Percentiles rank a stretch among this genome's conserved stretches.
These are phyloP conservation scores for Tympanopsis confertula DNA, from an alignment of 2,329 filamentous ascomycete genomes.

Conservation along the genomic window DNA sequence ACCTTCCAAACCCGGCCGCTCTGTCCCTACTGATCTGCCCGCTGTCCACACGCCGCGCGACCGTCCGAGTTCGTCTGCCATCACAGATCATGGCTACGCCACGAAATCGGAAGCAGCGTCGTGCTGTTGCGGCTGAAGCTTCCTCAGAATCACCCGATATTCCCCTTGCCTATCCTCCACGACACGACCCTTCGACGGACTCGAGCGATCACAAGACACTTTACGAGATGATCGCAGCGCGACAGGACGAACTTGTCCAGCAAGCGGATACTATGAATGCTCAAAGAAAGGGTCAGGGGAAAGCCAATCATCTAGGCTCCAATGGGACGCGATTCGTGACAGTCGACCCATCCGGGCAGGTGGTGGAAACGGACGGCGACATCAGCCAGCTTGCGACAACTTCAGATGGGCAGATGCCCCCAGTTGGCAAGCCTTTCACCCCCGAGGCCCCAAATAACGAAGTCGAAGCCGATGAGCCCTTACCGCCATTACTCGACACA, in stretches of 20 bases:
- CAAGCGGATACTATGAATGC: slow-evolving; percentile 3
- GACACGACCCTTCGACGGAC: slow-evolving; percentile 5
- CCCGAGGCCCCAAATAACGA: no score
- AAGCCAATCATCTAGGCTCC: no score
- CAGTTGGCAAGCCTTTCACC: no score
- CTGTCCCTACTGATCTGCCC: no score
- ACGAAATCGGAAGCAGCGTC: slow-evolving; percentile 24
- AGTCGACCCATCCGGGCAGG: background rate
- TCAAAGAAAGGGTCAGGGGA: slow-evolving; percentile 1
- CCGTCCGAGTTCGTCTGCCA: no score
- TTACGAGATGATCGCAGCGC: slow-evolving; percentile 28
- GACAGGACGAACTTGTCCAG: slow-evolving; percentile 18
- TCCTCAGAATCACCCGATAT: slow-evolving; percentile 17
- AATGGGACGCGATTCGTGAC: slow-evolving; percentile 1
- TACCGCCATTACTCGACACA: slow-evolving; percentile 25
- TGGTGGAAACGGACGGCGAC: no score
- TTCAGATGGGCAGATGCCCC: no score
- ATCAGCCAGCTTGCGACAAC: background rate
- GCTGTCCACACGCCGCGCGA: no score
- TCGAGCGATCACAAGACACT: slow-evolving; percentile 20
- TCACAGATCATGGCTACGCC: no score
- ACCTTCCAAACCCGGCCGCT: no score
- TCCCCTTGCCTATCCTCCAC: slow-evolving; percentile 16
- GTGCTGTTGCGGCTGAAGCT: slow-evolving; percentile 14
- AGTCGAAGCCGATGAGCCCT: slow-evolving; percentile 10